Evolutionary conservation across 208 protist species (phyloP).

Genomic region (Novymonas esmeraldas): DNA sequence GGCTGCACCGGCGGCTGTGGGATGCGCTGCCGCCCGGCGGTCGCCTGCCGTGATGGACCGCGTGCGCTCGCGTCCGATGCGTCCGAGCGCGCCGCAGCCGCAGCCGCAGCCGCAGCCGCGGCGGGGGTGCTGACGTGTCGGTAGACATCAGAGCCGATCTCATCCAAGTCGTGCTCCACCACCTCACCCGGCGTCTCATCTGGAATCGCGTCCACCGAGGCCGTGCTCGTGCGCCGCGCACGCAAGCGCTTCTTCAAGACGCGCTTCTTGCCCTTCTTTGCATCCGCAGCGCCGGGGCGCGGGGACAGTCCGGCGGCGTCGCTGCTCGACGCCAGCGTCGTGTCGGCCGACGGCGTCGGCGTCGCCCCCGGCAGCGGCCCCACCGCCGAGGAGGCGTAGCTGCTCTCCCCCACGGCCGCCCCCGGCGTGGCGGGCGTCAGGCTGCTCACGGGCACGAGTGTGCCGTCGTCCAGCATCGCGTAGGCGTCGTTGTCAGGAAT

Average conservation of each 20-base stretch:
- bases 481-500: conserved; percentile 40
- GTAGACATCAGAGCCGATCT: conserved; percentile 1
- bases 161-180: conserved; percentile 41
- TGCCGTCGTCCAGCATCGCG: conserved; percentile 45
- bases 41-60: conserved; percentile 1
- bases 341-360: not conserved
- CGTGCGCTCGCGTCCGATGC: not conserved
- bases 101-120: too few relatives aligned
- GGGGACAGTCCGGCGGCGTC: conserved; percentile 13
- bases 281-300: not conserved
- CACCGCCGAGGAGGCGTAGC: conserved; percentile 8
- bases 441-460: conserved; percentile 8
- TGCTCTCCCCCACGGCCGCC: conserved; percentile 10
- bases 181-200: conserved; percentile 49
- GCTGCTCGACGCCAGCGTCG: conserved; percentile 7
- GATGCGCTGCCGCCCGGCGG: not conserved
- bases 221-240: conserved; percentile 30
- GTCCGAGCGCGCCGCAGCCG: not conserved
- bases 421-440: not conserved
- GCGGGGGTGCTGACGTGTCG: not conserved
- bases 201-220: conserved; percentile 44
- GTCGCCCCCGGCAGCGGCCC: not conserved
- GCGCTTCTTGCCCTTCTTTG: conserved; percentile 46
- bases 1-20: conserved; percentile 8
- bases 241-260: conserved; percentile 45